A percentile compares a stretch with the other conserved stretches of the same genome.
phyloP scores from a whole-genome alignment of 495 filamentous ascomycete genomes.

The Penicillium atrosanguineum region DNA sequence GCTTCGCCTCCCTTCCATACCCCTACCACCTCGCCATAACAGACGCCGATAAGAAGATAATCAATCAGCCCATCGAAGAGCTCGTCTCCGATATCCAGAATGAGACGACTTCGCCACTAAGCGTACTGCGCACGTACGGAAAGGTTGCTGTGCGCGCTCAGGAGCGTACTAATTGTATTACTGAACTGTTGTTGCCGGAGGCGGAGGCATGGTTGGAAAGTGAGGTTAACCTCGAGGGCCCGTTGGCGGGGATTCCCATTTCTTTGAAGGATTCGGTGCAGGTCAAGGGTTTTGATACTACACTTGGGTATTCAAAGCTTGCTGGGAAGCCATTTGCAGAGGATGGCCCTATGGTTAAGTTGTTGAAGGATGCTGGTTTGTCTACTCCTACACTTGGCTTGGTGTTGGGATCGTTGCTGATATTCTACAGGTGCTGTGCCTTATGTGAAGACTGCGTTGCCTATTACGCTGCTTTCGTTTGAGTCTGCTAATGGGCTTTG shows the following conservation, averaged over 20 bases:
- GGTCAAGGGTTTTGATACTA: constrained; percentile 83
- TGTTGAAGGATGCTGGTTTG: constrained; percentile 83
- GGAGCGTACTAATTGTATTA: constrained; percentile 84
- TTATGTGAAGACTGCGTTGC: constrained; percentile 94
- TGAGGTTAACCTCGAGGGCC: constrained; percentile 74
- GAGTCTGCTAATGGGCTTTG: constrained; percentile 90
- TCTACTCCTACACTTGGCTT: neutral
- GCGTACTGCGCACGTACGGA: constrained; percentile 85
- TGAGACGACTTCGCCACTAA: constrained; percentile 58
- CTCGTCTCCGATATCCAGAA: constrained; percentile 78
- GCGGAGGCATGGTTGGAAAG: constrained; percentile 75
- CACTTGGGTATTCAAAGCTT: constrained; percentile 75
- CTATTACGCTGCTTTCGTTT: constrained; percentile 86
- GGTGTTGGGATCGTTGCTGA: neutral
- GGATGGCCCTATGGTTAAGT: constrained; percentile 72
- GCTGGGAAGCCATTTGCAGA: constrained; percentile 59
- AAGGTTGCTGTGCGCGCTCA: constrained; percentile 86
- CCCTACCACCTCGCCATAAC: constrained; percentile 66
- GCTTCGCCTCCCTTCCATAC: constrained; percentile 63
- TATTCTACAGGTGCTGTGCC: constrained; percentile 69
- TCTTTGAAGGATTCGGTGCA: constrained; percentile 85
- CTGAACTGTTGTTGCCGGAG: constrained; percentile 78
- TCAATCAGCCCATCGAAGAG: constrained; percentile 71
- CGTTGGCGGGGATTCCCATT: constrained; percentile 85
- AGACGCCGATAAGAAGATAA: constrained; percentile 56